Conservation (phyloP, 805 yeast species). For the Cyberlindnera xishuangbannaensis region DNA sequence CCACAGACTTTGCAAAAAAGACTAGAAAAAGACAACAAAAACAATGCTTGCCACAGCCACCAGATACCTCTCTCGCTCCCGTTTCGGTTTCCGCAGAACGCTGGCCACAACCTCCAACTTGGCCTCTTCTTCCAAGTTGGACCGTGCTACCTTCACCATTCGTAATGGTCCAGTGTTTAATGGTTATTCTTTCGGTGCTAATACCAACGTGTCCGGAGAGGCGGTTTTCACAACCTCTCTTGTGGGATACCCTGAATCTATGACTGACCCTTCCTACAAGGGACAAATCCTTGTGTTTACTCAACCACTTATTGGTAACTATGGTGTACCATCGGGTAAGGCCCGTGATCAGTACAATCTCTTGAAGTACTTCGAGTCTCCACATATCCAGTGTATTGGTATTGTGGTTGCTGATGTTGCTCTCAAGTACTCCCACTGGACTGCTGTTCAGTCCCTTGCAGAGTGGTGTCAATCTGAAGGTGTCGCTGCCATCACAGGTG, state of each 20-base stretch:
- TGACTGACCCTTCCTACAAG: conserved; percentile 97
- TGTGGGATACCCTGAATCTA: conserved; percentile 97
- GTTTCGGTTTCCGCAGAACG: conserved; percentile 25
- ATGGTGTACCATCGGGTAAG: conserved; percentile 90
- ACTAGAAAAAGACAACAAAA: conserved; percentile 6
- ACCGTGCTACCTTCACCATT: conserved; percentile 85
- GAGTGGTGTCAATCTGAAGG: conserved; percentile 97
- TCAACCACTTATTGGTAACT: conserved; percentile 95
- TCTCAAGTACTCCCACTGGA: conserved; percentile 97
- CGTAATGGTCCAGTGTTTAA: conserved; percentile 90
- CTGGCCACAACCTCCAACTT: conserved; percentile 22
- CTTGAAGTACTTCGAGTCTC: conserved; percentile 86
- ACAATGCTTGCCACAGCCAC: conserved; percentile 23
- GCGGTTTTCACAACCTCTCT: conserved; percentile 97
- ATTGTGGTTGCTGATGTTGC: conserved; percentile 96
- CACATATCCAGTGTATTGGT: conserved; percentile 89
- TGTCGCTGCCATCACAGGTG: conserved; percentile 94
- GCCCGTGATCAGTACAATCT: conserved; percentile 79
- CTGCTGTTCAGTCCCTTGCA: conserved; percentile 92
- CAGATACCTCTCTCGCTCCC: conserved; percentile 19
- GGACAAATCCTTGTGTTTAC: conserved; percentile 97
- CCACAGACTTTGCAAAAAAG: background rate
- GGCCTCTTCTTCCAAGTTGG: conserved; percentile 33
- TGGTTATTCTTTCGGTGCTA: conserved; percentile 95
- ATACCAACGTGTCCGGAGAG: conserved; percentile 89